A percentile compares a stretch with the other conserved stretches of the same genome.
phyloP scores from a whole-genome alignment of 2,329 filamentous ascomycete genomes.

The Sporothrix humicola region DNA sequence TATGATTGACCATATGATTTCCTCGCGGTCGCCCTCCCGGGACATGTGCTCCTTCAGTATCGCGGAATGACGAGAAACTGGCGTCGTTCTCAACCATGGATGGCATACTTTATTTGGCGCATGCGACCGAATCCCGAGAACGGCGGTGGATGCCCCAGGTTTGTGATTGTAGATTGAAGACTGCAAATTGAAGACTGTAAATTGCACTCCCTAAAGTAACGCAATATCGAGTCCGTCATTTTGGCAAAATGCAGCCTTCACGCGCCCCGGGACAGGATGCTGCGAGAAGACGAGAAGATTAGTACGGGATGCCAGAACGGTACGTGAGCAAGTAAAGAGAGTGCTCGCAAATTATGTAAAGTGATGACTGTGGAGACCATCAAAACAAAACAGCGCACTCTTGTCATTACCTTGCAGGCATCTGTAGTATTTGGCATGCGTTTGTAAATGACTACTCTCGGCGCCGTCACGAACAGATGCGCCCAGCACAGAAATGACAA shows the following conservation, averaged over 20 bases:
- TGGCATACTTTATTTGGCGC: not conserved
- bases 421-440: not conserved
- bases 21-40: not conserved
- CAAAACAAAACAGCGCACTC: conserved; percentile 13
- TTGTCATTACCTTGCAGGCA: no score
- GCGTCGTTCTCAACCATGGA: not conserved
- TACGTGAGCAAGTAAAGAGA: not conserved
- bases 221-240: conserved; percentile 1
- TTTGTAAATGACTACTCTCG: not conserved
- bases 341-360: no score
- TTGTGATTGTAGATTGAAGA: no score
- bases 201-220: not conserved
- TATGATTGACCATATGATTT: not conserved
- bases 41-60: conserved; percentile 13
- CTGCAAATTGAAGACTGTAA: no score
- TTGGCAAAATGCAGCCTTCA: conserved; percentile 15
- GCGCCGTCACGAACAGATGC: not conserved
- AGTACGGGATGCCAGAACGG: not conserved
- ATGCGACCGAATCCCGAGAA: not conserved
- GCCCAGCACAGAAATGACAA: not conserved
- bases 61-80: not conserved
- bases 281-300: not conserved
- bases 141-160: not conserved
- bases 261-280: conserved; percentile 2
- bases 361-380: not conserved